phyloP scores from a whole-genome alignment of 202 grass and related monocot genomes.

The Saccharum hybrid region DNA sequence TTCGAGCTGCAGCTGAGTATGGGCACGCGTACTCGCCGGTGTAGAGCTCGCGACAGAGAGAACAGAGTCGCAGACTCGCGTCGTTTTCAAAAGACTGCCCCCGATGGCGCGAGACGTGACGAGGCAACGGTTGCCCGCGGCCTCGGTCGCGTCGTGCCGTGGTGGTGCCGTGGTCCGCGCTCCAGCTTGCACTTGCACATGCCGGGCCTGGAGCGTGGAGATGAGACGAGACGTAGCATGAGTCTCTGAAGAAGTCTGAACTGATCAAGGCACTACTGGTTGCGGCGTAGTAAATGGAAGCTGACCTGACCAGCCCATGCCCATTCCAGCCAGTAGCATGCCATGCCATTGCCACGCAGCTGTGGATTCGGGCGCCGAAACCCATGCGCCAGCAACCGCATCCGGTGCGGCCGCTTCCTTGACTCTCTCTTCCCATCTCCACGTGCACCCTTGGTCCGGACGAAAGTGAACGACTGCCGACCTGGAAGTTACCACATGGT shows the following conservation, averaged over 20 bases:
- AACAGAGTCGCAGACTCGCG: background rate
- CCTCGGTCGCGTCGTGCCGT: no score
- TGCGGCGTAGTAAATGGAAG: background rate
- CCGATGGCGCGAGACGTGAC: constrained; percentile 6
- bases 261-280: no score
- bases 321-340: background rate
- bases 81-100: constrained; percentile 15
- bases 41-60: background rate
- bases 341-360: no score
- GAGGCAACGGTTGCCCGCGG: no score
- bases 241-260: no score
- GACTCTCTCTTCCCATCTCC: background rate
- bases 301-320: background rate
- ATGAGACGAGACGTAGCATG: background rate
- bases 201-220: background rate
- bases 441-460: constrained; percentile 36
- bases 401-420: background rate
- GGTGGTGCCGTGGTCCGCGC: background rate
- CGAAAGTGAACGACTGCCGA: background rate
- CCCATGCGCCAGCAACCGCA: constrained; percentile 8
- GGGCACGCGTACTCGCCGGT: background rate
- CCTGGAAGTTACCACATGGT: constrained; percentile 21
- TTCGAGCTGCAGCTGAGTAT: background rate
- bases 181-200: background rate
- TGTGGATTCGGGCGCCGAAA: constrained; percentile 20